Conservation (phyloP, 495 filamentous ascomycete genomes). For the Tetracladium marchalianum region DNA sequence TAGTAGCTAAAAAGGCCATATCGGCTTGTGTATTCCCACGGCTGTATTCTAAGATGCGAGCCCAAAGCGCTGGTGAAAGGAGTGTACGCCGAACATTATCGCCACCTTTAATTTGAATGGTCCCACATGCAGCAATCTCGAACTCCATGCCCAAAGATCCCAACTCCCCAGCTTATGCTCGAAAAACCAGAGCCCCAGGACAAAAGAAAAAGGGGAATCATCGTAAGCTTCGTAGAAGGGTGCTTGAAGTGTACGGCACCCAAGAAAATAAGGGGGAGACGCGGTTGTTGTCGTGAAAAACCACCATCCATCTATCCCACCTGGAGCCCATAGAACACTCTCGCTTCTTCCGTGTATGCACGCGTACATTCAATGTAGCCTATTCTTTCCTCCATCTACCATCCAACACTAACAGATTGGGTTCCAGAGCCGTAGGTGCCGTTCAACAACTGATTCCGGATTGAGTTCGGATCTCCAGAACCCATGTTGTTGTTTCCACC, state of each 20-base stretch:
- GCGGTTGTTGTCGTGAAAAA: slow-evolving; percentile 15
- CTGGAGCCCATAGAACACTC: slow-evolving; percentile 6
- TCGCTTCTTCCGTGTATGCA: slow-evolving; percentile 8
- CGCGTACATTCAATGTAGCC: neutral
- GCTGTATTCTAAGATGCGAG: no score
- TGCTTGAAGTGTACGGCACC: neutral
- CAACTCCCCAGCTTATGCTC: slow-evolving; percentile 12
- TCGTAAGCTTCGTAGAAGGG: slow-evolving; percentile 15
- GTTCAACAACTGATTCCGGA: slow-evolving; percentile 69
- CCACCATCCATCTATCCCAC: slow-evolving; percentile 6
- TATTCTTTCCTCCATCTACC: slow-evolving; percentile 3
- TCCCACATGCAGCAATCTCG: slow-evolving; percentile 15
- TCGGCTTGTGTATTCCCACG: neutral
- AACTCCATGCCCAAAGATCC: slow-evolving; percentile 1
- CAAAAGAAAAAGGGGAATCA: slow-evolving; percentile 12
- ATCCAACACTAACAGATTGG: slow-evolving; percentile 40
- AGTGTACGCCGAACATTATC: slow-evolving; percentile 17
- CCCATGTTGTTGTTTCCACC: slow-evolving; percentile 28
- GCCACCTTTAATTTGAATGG: neutral
- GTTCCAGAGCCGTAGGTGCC: slow-evolving; percentile 54
- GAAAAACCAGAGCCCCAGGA: slow-evolving; percentile 1
- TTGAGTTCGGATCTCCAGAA: slow-evolving; percentile 46
- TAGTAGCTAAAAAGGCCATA: neutral
- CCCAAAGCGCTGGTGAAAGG: slow-evolving; percentile 3
- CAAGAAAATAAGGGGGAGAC: slow-evolving; percentile 10